These are phyloP conservation scores for Ganoderma sinense DNA, from an alignment of 1,284 basidiomycete species.

Conservation along the genomic window DNA sequence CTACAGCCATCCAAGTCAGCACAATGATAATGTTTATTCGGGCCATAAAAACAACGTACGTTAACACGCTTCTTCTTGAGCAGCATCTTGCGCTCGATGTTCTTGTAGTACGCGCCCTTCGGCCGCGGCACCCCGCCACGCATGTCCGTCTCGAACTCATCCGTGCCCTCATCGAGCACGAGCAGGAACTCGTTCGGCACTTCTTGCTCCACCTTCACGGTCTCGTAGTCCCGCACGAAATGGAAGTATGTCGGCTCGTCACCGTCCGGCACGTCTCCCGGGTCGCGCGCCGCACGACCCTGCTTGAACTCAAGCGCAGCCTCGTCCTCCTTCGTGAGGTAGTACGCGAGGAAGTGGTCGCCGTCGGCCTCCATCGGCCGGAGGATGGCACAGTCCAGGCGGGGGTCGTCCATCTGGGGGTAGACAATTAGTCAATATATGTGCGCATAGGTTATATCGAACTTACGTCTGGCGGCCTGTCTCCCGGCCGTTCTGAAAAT, in stretches of 20 bases:
- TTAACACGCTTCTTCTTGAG: slow-evolving; percentile 86
- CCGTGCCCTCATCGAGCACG: slow-evolving; percentile 72
- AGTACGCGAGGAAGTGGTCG: slow-evolving; percentile 90
- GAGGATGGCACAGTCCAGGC: slow-evolving; percentile 85
- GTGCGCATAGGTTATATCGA: neutral
- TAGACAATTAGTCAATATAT: slow-evolving; percentile 1
- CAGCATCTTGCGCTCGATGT: slow-evolving; percentile 85
- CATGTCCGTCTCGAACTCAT: slow-evolving; percentile 43
- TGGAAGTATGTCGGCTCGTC: slow-evolving; percentile 75
- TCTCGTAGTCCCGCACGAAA: slow-evolving; percentile 84
- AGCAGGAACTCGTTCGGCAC: slow-evolving; percentile 86
- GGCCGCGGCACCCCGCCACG: slow-evolving; percentile 21
- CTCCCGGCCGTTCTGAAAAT: slow-evolving; percentile 89
- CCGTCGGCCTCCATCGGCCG: slow-evolving; percentile 88
- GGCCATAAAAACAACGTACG: slow-evolving; percentile 50
- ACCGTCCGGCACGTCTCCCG: slow-evolving; percentile 50
- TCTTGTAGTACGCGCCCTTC: slow-evolving; percentile 86
- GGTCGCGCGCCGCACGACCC: slow-evolving; percentile 37
- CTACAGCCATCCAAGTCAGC: slow-evolving; percentile 43
- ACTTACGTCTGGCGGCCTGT: slow-evolving; percentile 69
- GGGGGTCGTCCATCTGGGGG: slow-evolving; percentile 71
- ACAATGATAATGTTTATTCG: neutral
- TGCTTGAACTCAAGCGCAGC: slow-evolving; percentile 41
- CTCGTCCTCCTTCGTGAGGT: slow-evolving; percentile 83
- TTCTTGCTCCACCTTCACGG: slow-evolving; percentile 83